Evolutionary conservation across 1,284 basidiomycete genomes (phyloP).

Genomic region (Cryptococcus jaspeensis): DNA sequence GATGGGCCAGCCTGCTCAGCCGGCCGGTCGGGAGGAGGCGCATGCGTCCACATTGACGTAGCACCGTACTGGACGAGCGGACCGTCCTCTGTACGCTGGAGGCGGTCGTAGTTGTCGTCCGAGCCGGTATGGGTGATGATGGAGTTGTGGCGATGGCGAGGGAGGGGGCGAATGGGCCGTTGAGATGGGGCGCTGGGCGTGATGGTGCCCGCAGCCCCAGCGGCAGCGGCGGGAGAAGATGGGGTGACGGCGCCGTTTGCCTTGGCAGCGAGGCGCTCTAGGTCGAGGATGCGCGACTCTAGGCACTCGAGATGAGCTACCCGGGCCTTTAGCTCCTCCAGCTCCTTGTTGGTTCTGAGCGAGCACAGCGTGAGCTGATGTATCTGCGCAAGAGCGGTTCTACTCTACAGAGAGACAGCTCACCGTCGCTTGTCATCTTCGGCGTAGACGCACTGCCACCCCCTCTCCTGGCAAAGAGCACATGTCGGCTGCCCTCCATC

Average conservation of each 20-base stretch:
- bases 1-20: not conserved
- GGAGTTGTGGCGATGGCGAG: not conserved
- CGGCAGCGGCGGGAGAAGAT: too few species aligned
- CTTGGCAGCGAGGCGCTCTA: too few species aligned
- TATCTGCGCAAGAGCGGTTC: not conserved
- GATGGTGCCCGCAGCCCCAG: too few species aligned
- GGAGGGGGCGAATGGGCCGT: not conserved
- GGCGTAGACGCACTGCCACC: conserved; percentile 17
- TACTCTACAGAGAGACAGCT: not conserved
- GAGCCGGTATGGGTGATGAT: not conserved
- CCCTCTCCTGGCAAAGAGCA: conserved; percentile 13
- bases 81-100: not conserved
- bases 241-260: too few species aligned
- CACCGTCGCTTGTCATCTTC: conserved; percentile 27
- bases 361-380: not conserved
- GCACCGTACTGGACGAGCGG: conserved; percentile 16
- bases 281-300: not conserved
- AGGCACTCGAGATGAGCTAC: conserved; percentile 5
- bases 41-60: conserved; percentile 20
- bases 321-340: conserved; percentile 12
- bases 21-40: not conserved
- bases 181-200: too few species aligned
- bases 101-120: too few species aligned
- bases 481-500: conserved; percentile 19
- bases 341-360: conserved; percentile 9